Evolutionary conservation across 305 asterid species (phyloP).

Genomic region (Fraxinus xanthoxyloides): DNA sequence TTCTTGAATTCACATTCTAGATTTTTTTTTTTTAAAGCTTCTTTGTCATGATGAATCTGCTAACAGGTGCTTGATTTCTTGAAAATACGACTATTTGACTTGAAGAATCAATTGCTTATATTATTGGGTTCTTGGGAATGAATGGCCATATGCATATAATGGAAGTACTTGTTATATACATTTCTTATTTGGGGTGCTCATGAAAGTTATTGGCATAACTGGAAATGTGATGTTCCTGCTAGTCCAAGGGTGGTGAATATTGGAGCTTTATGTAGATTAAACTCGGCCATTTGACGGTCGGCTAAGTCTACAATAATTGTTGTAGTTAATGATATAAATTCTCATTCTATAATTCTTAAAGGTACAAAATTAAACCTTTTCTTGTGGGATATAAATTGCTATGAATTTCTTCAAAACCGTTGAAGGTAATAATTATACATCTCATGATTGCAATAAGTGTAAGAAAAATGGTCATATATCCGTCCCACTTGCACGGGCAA

Average conservation of each 20-base stretch:
- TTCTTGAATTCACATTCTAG: neutral
- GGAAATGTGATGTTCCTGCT: conserved; percentile 26
- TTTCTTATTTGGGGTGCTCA: conserved; percentile 31
- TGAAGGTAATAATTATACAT: too few species aligned
- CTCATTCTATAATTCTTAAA: too few species aligned
- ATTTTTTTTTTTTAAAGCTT: conserved; percentile 4
- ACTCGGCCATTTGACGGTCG: conserved; percentile 29
- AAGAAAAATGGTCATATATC: too few species aligned
- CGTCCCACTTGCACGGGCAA: too few species aligned
- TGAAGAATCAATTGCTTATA: conserved; percentile 1
- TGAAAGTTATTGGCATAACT: conserved; percentile 28
- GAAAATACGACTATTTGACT: conserved; percentile 15
- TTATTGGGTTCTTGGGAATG: conserved; percentile 8
- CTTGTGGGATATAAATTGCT: too few species aligned
- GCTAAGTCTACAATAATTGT: conserved; percentile 50
- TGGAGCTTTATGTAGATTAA: conserved; percentile 58
- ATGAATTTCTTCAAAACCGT: too few species aligned
- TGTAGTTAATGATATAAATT: neutral
- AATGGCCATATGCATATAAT: neutral
- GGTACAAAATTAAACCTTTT: too few species aligned
- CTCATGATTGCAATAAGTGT: too few species aligned
- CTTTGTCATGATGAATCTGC: neutral
- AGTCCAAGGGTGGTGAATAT: conserved; percentile 49
- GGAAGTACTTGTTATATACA: conserved; percentile 26
- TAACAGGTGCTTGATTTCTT: conserved; percentile 19